A percentile compares a stretch with the other conserved stretches of the same genome.
These are phyloP conservation scores for Coemansia sp. DNA, from an alignment of 192 early-diverging fungal species.

Conservation along the genomic window DNA sequence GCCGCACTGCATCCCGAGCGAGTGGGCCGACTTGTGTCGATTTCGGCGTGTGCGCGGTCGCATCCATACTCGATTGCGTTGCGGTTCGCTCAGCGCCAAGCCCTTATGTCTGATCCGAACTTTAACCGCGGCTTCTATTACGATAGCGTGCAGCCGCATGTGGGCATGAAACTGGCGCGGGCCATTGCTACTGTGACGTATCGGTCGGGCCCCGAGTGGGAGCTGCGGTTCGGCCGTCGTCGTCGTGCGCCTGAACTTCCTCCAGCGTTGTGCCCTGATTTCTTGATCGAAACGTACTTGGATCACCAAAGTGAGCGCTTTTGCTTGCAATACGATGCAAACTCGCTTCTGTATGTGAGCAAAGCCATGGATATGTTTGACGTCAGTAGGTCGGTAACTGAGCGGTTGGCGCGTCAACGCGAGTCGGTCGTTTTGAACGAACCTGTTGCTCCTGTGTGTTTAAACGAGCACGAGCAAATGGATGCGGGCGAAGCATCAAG, in stretches of 20 bases:
- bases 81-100: slow-evolving; percentile 89
- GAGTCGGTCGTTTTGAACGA: slow-evolving; percentile 17
- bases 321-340: slow-evolving; percentile 90
- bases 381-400: slow-evolving; percentile 64
- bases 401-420: slow-evolving; percentile 46
- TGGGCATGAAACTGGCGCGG: slow-evolving; percentile 95
- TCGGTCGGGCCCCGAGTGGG: slow-evolving; percentile 98
- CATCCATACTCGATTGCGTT: slow-evolving; percentile 97
- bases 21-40: slow-evolving; percentile 75
- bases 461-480: slow-evolving; percentile 26
- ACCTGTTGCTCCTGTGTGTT: slow-evolving; percentile 15
- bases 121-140: slow-evolving; percentile 96
- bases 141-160: slow-evolving; percentile 78
- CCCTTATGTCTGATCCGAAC: slow-evolving; percentile 88
- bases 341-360: slow-evolving; percentile 89
- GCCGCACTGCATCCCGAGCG: slow-evolving; percentile 82
- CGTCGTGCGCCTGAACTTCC: slow-evolving; percentile 69
- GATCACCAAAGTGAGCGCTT: slow-evolving; percentile 97
- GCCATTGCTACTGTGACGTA: slow-evolving; percentile 92
- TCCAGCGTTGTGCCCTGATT: slow-evolving; percentile 87
- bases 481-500: slow-evolving; percentile 11
- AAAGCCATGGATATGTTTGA: slow-evolving; percentile 99
- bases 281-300: slow-evolving; percentile 92
- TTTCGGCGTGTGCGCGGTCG: slow-evolving; percentile 89
- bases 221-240: slow-evolving; percentile 87